Evolutionary conservation across 805 yeast species (phyloP).

Genomic region (Candida pseudoglaebosa): DNA sequence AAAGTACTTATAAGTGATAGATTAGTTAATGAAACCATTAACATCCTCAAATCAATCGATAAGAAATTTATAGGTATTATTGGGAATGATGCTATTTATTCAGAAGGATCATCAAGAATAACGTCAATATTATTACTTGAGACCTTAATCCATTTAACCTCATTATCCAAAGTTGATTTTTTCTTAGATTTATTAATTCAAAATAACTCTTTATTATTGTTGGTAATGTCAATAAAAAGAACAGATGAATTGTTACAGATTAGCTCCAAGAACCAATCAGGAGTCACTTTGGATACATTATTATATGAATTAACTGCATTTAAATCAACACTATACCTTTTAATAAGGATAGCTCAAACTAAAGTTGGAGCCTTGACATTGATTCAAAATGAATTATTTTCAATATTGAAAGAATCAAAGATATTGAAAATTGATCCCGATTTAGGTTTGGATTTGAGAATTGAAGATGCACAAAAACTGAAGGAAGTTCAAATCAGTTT

Average conservation of each 20-base stretch:
- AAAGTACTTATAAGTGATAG: conserved; percentile 42
- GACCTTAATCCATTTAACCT: conserved; percentile 53
- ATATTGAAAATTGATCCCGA: conserved; percentile 74
- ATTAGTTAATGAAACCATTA: conserved; percentile 44
- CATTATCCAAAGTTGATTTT: conserved; percentile 48
- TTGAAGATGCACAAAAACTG: conserved; percentile 16
- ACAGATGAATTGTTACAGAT: conserved; percentile 58
- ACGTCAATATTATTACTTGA: conserved; percentile 76
- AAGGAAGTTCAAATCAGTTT: conserved; percentile 40
- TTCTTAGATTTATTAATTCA: conserved; percentile 58
- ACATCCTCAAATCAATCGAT: conserved; percentile 59
- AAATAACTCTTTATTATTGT: conserved; percentile 59
- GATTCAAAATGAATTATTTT: conserved; percentile 69
- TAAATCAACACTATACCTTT: conserved; percentile 63
- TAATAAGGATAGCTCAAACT: conserved; percentile 72
- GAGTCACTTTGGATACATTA: conserved; percentile 48
- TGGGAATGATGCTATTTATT: conserved; percentile 74
- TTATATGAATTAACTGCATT: conserved; percentile 75
- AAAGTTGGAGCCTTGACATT: conserved; percentile 74
- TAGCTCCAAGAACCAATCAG: conserved; percentile 23
- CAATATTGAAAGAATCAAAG: conserved; percentile 50
- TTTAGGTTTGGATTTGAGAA: conserved; percentile 56
- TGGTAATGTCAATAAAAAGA: conserved; percentile 64
- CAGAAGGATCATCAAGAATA: conserved; percentile 72
- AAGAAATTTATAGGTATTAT: conserved; percentile 55